Evolutionary conservation across 1,284 basidiomycete species (phyloP).

Genomic region (Melampsora abietis-canadensis): DNA sequence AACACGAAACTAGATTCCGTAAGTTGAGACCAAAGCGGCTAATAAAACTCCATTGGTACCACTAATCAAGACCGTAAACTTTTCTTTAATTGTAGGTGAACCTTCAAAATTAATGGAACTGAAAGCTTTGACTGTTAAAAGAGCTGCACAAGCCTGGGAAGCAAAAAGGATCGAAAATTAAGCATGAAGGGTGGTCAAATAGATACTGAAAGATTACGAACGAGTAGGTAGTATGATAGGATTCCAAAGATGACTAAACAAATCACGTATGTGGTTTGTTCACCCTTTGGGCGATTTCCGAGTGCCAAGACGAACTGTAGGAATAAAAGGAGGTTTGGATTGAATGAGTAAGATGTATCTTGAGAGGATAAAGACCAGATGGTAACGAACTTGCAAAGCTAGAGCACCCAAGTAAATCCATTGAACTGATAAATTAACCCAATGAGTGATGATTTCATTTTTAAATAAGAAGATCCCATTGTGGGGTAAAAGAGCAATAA

Average conservation of each 20-base stretch:
- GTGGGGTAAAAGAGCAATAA: conserved; percentile 78
- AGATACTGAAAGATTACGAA: conserved; percentile 43
- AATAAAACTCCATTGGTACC: conserved; percentile 77
- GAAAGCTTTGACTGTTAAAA: conserved; percentile 34
- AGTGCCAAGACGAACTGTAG: conserved; percentile 73
- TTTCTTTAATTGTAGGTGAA: conserved; percentile 27
- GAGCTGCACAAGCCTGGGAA: conserved; percentile 30
- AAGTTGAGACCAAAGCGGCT: conserved; percentile 82
- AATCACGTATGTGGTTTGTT: conserved; percentile 72
- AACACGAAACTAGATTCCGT: conserved; percentile 58
- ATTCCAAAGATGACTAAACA: conserved; percentile 66
- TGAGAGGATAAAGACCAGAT: not conserved
- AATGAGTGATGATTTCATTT: conserved; percentile 57
- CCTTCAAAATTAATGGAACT: conserved; percentile 22
- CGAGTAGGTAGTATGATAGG: conserved; percentile 51
- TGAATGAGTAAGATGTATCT: not conserved
- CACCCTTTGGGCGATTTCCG: conserved; percentile 93
- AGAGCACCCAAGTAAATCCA: conserved; percentile 86
- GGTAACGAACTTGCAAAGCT: conserved; percentile 59
- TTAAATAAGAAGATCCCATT: conserved; percentile 42
- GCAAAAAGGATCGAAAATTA: too few species aligned
- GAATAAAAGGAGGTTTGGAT: not conserved
- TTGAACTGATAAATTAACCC: conserved; percentile 77
- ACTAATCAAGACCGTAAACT: conserved; percentile 62
- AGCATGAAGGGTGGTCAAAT: too few species aligned